phyloP scores from a whole-genome alignment of 169 alveolate species.

The Amoebophrya sp. region DNA sequence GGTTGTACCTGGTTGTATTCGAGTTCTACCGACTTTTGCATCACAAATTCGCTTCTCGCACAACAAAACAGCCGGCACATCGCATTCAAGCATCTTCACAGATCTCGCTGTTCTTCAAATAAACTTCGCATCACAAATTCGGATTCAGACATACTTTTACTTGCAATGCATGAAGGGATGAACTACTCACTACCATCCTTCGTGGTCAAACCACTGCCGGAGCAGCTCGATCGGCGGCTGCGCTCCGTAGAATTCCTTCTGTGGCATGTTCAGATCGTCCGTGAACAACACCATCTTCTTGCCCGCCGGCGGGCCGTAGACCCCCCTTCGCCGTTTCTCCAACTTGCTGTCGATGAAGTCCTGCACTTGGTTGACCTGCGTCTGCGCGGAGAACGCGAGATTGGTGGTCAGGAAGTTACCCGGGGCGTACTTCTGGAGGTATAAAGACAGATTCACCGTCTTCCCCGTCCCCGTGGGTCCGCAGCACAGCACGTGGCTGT shows the following conservation, averaged over 20 bases:
- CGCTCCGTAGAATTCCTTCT: conserved; percentile 87
- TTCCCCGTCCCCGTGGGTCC: conserved; percentile 92
- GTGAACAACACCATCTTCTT: conserved; percentile 77
- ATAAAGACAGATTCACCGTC: conserved; percentile 69
- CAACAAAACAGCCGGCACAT: too few relatives aligned
- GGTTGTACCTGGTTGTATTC: too few relatives aligned
- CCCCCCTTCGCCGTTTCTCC: conserved; percentile 81
- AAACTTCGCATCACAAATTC: too few relatives aligned
- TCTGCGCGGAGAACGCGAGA: conserved; percentile 81
- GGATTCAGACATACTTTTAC: too few relatives aligned
- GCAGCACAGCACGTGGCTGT: conserved; percentile 74
- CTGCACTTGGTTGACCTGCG: conserved; percentile 82
- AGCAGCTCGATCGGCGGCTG: conserved; percentile 89
- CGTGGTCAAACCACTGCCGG: conserved; percentile 84
- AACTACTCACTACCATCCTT: too few relatives aligned
- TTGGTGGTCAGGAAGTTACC: conserved; percentile 61
- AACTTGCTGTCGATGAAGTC: conserved; percentile 77
- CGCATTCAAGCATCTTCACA: too few relatives aligned
- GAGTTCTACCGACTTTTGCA: too few relatives aligned
- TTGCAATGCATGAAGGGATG: too few relatives aligned
- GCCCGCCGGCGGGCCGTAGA: conserved; percentile 88
- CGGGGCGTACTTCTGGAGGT: conserved; percentile 59
- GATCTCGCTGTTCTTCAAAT: too few relatives aligned
- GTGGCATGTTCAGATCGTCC: conserved; percentile 90
- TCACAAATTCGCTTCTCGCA: too few relatives aligned